These are phyloP conservation scores for Dipodascus albidus DNA, from an alignment of 805 yeast genomes.

Conservation along the genomic window DNA sequence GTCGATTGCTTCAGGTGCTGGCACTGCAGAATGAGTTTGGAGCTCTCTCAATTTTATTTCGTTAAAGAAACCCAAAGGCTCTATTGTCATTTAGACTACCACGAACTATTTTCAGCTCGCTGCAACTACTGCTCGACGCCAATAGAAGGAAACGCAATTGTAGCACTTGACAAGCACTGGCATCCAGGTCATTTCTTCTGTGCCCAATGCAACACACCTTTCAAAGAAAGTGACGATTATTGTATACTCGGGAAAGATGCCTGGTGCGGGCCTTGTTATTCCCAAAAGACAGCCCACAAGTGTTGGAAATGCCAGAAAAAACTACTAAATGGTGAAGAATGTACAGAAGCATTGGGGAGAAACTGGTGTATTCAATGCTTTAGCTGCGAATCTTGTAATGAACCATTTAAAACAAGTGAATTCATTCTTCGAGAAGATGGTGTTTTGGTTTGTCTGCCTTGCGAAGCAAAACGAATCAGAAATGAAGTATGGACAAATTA, in stretches of 20 bases:
- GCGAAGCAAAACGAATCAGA: constrained; percentile 17
- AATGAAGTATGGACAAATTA: constrained; percentile 13
- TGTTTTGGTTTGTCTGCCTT: constrained; percentile 18
- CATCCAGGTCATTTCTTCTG: constrained; percentile 25
- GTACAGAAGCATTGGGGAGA: constrained; percentile 22
- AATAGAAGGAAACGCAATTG: constrained; percentile 20
- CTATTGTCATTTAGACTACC: constrained; percentile 25
- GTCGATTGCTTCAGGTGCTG: constrained; percentile 16
- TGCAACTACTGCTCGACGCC: constrained; percentile 23
- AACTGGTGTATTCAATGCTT: constrained; percentile 24
- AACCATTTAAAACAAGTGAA: constrained; percentile 18
- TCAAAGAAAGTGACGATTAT: constrained; percentile 14
- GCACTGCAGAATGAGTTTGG: constrained; percentile 13
- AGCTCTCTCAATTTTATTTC: constrained; percentile 17
- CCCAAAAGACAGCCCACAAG: constrained; percentile 15
- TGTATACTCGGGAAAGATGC: constrained; percentile 15
- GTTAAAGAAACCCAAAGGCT: constrained; percentile 10
- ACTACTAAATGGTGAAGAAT: constrained; percentile 12
- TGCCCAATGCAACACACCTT: constrained; percentile 21
- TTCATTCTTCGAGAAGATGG: constrained; percentile 24
- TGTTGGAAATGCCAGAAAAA: constrained; percentile 24
- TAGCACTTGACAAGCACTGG: constrained; percentile 20
- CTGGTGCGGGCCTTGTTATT: constrained; percentile 20
- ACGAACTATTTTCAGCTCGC: constrained; percentile 21
- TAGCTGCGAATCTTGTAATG: constrained; percentile 22